These are phyloP conservation scores for Manihot esculenta DNA, from an alignment of 441 rosid genomes.

Conservation along the genomic window DNA sequence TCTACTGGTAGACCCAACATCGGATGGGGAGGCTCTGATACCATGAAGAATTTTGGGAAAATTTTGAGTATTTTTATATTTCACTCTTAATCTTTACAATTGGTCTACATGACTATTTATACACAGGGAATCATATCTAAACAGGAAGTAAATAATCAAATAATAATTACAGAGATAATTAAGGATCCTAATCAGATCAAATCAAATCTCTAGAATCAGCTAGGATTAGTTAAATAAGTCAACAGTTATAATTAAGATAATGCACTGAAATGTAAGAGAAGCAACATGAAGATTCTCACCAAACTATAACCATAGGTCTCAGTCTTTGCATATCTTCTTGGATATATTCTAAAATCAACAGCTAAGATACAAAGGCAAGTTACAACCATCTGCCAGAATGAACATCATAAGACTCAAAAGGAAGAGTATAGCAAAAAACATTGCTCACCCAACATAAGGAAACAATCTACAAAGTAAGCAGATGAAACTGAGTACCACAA, in stretches of 20 bases:
- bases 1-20: too few relatives aligned
- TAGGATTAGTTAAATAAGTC: too few relatives aligned
- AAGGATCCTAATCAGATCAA: too few relatives aligned
- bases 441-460: conserved; percentile 8
- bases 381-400: conserved; percentile 62
- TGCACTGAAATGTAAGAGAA: neutral
- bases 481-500: conserved; percentile 46
- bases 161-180: too few relatives aligned
- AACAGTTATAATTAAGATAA: neutral
- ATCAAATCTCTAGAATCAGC: too few relatives aligned
- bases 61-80: too few relatives aligned
- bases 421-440: conserved; percentile 9
- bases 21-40: too few relatives aligned
- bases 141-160: too few relatives aligned
- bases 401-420: conserved; percentile 23
- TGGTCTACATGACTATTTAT: too few relatives aligned
- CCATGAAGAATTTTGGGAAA: too few relatives aligned
- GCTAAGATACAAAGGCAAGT: conserved; percentile 91
- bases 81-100: too few relatives aligned
- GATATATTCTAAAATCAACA: conserved; percentile 87
- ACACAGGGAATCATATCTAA: too few relatives aligned
- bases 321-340: conserved; percentile 84
- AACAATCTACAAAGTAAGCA: conserved; percentile 7
- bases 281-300: conserved; percentile 41
- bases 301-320: conserved; percentile 85